Percentiles rank a stretch among this genome's conserved stretches.
phyloP scores from a whole-genome alignment of 768 basidiomycete genomes.

The Tylopilus vinaceipallidus region DNA sequence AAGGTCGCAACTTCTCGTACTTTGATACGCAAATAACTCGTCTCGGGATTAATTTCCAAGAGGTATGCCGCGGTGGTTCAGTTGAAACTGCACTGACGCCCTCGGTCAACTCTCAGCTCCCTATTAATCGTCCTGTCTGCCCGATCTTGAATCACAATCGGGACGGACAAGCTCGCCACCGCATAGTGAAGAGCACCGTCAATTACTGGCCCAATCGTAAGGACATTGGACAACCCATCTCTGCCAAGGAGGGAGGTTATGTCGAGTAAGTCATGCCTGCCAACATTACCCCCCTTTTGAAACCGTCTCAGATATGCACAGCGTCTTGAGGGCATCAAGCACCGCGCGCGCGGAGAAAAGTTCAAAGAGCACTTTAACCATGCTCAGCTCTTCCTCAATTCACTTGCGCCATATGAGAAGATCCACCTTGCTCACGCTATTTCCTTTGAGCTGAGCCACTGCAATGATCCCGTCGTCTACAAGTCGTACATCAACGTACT shows the following conservation, averaged over 20 bases:
- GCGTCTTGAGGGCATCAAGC: constrained; percentile 52
- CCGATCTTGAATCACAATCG: constrained; percentile 71
- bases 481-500: constrained; percentile 63
- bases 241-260: constrained; percentile 54
- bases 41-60: constrained; percentile 78
- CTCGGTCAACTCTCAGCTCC: constrained; percentile 44
- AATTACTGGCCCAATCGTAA: constrained; percentile 88
- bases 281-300: constrained; percentile 2
- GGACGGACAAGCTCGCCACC: constrained; percentile 56
- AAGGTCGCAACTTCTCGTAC: constrained; percentile 85
- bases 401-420: constrained; percentile 65
- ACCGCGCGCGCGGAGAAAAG: constrained; percentile 63
- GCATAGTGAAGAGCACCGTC: constrained; percentile 53
- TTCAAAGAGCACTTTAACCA: constrained; percentile 79
- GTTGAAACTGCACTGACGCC: background rate
- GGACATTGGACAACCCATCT: constrained; percentile 45
- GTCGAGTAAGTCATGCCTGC: constrained; percentile 40
- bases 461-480: constrained; percentile 73
- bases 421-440: constrained; percentile 67
- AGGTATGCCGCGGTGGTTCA: constrained; percentile 35
- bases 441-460: constrained; percentile 83
- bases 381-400: constrained; percentile 82
- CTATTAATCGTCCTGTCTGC: constrained; percentile 80
- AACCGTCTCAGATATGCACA: constrained; percentile 41
- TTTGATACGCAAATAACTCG: constrained; percentile 82